Conservation (phyloP, 768 basidiomycete genomes). For the Russula emetica region DNA sequence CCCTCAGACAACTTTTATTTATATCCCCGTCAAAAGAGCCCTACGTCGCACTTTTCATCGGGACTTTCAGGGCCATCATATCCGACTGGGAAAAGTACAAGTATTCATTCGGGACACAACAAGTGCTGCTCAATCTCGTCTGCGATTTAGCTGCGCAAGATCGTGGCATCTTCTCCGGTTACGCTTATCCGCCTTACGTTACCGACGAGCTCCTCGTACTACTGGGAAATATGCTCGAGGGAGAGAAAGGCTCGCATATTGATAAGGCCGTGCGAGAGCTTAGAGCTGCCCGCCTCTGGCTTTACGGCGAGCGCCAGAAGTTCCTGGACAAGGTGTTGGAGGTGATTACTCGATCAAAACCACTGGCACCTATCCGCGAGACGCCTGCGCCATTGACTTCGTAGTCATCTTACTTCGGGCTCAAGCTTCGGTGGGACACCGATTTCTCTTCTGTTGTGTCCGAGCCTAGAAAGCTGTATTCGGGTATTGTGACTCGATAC, state of each 20-base stretch:
- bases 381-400: neutral
- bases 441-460: neutral
- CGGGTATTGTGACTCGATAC: neutral
- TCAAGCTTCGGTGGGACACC: neutral
- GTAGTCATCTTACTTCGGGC: neutral
- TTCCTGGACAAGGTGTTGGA: neutral
- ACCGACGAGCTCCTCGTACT: constrained; percentile 3
- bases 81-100: constrained; percentile 14
- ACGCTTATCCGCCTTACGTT: neutral
- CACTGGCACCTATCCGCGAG: neutral
- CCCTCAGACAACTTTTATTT: neutral
- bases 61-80: constrained; percentile 12
- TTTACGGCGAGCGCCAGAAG: neutral
- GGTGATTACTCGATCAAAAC: neutral
- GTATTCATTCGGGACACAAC: constrained; percentile 11
- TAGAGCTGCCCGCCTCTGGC: neutral
- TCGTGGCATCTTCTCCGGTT: neutral
- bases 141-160: constrained; percentile 21
- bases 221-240: constrained; percentile 2
- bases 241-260: neutral
- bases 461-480: neutral
- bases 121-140: constrained; percentile 31
- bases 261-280: constrained; percentile 2
- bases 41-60: constrained; percentile 2
- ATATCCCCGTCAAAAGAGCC: neutral